Evolutionary conservation across 495 filamentous ascomycete species (phyloP).

Genomic region (Xylaria longipes): DNA sequence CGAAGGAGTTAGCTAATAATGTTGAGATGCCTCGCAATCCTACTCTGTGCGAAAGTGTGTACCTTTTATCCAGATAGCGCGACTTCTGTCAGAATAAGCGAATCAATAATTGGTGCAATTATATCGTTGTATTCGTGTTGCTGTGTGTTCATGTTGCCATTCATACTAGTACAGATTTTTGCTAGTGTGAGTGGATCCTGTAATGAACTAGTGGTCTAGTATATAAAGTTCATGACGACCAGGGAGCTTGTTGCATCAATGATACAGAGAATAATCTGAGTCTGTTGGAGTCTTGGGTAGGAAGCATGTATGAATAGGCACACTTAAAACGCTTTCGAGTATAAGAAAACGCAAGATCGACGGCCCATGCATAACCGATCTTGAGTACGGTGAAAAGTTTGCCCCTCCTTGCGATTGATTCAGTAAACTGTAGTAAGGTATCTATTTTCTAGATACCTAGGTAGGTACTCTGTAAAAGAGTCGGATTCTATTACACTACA

Average conservation of each 20-base stretch:
- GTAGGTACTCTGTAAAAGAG: background rate
- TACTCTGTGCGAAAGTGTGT: background rate
- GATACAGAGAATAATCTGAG: background rate
- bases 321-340: conserved; percentile 4
- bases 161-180: background rate
- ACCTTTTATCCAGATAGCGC: background rate
- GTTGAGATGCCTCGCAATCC: background rate
- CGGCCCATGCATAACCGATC: background rate
- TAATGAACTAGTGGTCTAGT: background rate
- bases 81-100: background rate
- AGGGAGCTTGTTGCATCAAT: background rate
- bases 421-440: background rate
- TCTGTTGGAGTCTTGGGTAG: background rate
- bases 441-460: background rate
- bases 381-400: background rate
- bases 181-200: background rate
- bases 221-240: no score
- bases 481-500: background rate
- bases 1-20: background rate
- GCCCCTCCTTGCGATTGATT: background rate
- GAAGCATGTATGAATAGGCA: background rate
- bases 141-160: background rate
- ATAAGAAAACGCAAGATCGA: conserved; percentile 9
- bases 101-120: background rate
- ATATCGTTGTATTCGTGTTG: background rate